Conservation (phyloP, 2,329 filamentous ascomycete genomes). For the Xylaria sp. region DNA sequence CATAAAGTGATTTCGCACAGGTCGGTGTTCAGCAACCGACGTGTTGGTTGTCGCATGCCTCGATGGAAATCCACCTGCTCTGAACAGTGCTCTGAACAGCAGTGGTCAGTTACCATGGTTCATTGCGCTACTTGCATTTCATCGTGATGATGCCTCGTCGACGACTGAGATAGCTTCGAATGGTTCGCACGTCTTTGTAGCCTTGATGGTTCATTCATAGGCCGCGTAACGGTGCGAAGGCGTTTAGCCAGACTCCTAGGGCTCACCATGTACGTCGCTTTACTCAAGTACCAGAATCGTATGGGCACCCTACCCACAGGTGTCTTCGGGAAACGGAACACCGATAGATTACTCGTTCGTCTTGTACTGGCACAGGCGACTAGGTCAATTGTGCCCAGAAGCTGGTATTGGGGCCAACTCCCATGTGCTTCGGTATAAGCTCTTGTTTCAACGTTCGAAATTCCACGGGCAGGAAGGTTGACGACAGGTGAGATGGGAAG, state of each 20-base stretch:
- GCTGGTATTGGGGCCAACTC: not conserved
- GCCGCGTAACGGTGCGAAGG: not conserved
- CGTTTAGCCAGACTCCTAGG: not conserved
- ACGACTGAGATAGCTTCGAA: not conserved
- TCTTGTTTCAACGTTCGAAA: not conserved
- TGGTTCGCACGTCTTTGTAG: not conserved
- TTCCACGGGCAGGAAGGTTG: not conserved
- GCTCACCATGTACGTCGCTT: not conserved
- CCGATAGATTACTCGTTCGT: not conserved
- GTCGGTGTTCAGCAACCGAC: not conserved
- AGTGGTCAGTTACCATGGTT: not conserved
- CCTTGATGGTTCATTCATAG: not conserved
- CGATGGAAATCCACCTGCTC: no score
- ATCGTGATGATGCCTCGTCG: not conserved
- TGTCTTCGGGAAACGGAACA: not conserved
- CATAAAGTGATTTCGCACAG: not conserved
- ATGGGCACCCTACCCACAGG: not conserved
- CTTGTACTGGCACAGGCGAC: not conserved
- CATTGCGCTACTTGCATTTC: conserved; percentile 4
- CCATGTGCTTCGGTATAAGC: conserved; percentile 8
- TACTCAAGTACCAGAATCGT: conserved; percentile 1
- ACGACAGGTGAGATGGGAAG: not conserved
- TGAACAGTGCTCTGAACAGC: not conserved
- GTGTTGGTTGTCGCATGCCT: not conserved
- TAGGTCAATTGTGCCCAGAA: not conserved